A percentile compares a stretch with the other conserved stretches of the same genome.
These are phyloP conservation scores for Cladosporium sphaerospermum DNA, from an alignment of 2,329 filamentous ascomycete genomes.

Conservation along the genomic window DNA sequence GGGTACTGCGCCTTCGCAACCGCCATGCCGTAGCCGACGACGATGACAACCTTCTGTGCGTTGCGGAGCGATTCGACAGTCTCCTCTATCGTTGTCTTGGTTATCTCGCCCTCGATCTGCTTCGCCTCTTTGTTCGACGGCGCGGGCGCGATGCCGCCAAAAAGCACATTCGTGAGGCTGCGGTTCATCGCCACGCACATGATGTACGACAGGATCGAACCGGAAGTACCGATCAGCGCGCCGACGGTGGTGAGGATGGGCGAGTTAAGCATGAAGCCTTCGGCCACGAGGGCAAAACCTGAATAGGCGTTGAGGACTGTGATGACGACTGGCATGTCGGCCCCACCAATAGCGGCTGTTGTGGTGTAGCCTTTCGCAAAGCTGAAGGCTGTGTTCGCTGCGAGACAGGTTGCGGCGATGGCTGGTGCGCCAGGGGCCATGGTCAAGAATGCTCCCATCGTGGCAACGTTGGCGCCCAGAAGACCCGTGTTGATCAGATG, in stretches of 20 bases:
- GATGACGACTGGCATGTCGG: conserved; percentile 89
- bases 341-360: conserved; percentile 82
- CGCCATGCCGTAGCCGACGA: conserved; percentile 90
- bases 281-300: conserved; percentile 81
- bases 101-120: conserved; percentile 74
- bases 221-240: conserved; percentile 79
- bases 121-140: conserved; percentile 32
- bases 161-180: conserved; percentile 80
- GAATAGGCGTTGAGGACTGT: conserved; percentile 88
- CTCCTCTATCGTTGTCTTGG: conserved; percentile 72
- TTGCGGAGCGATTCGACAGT: conserved; percentile 68
- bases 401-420: conserved; percentile 71
- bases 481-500: conserved; percentile 70
- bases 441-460: conserved; percentile 76
- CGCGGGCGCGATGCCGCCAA: conserved; percentile 69
- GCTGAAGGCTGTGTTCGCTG: conserved; percentile 68
- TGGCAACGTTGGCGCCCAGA: conserved; percentile 69
- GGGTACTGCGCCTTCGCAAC: conserved; percentile 91
- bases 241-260: conserved; percentile 78
- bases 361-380: conserved; percentile 86
- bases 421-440: conserved; percentile 73
- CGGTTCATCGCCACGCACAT: conserved; percentile 89
- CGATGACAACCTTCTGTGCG: conserved; percentile 79
- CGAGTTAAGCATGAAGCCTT: conserved; percentile 89
- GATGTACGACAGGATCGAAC: conserved; percentile 82